Base-by-base conservation (phyloP, 148 eudicot genomes). In the Suaeda aralocaspica region DNA sequence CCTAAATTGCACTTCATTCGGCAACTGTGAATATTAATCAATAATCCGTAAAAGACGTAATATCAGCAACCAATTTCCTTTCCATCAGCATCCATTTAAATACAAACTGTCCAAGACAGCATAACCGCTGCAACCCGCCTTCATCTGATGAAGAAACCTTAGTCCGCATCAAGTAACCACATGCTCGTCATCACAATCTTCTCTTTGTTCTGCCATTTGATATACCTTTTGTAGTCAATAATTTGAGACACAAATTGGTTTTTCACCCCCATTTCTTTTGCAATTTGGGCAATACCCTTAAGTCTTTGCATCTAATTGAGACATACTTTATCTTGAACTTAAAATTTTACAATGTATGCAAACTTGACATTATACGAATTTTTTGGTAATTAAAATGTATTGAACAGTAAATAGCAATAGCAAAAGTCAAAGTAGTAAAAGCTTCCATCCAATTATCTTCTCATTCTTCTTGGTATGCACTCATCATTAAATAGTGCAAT, bases 101-200 rank as follows among this genome's bases (percentile, higher is more conserved):
- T 89, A 93, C 39, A 93, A 64, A 81, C 98, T 87, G 76, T 93
- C 97, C 71, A 93, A 79, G 77, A 93, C 98, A 29, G 96, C 98
- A 68, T 85, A 91, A 48, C 98, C 98, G 98, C 96, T 25, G 92
- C 97, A 78, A 93, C 98, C 8, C 98, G 28, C 98, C 98, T 63
- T 93, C 98, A 56, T 93, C 80, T 49, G 98, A 93, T 18, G 98
- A 87, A 53, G 96, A 83, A 1, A 87, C 96, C 82, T 93, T 93
- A 18, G 98, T 93, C 34, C 98, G 88, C 98, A 93, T 85, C 85
- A 93, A 77, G 77, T 93, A 88, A 33, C 98, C 98, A 60, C 83
- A 71, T 87, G 84, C 71, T 87, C 82, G 39, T 93, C 73, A 87
- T 66, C 21, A 93, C 76, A 55, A 91, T 84, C 15, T 72, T 78